Evolutionary conservation across 352 stramenopile species (phyloP).

Genomic region (Pythium sp.): DNA sequence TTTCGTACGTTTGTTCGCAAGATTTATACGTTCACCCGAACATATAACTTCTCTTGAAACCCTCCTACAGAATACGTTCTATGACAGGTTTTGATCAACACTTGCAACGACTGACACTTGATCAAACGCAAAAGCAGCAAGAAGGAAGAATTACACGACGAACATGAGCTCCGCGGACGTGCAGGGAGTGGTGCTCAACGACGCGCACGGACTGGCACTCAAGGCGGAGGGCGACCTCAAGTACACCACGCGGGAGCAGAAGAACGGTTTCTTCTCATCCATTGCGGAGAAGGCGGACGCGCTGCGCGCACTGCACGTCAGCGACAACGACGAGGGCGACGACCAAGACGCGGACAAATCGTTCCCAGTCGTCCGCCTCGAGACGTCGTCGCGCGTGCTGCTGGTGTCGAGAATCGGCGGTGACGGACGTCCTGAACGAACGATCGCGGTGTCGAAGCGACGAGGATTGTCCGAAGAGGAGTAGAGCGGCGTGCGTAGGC

Average conservation of each 20-base stretch:
- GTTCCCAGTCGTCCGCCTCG: slow-evolving; percentile 48
- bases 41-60: neutral
- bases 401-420: slow-evolving; percentile 55
- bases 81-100: neutral
- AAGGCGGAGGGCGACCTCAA: slow-evolving; percentile 62
- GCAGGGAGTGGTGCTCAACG: slow-evolving; percentile 69
- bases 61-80: neutral
- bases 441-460: slow-evolving; percentile 61
- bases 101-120: neutral
- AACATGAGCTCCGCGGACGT: slow-evolving; percentile 40
- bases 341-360: slow-evolving; percentile 16
- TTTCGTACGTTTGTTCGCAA: neutral
- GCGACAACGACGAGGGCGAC: slow-evolving; percentile 23
- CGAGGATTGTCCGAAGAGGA: slow-evolving; percentile 22
- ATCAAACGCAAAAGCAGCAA: neutral
- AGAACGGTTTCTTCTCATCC: slow-evolving; percentile 76
- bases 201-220: slow-evolving; percentile 70
- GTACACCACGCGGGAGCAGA: slow-evolving; percentile 40
- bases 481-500: slow-evolving; percentile 17
- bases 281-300: slow-evolving; percentile 67
- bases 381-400: slow-evolving; percentile 53
- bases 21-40: too few relatives aligned
- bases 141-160: neutral
- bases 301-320: slow-evolving; percentile 37
- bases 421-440: slow-evolving; percentile 35